These are phyloP conservation scores for Fusarium pilosicola DNA, from an alignment of 2,329 filamentous ascomycete genomes.

Conservation along the genomic window DNA sequence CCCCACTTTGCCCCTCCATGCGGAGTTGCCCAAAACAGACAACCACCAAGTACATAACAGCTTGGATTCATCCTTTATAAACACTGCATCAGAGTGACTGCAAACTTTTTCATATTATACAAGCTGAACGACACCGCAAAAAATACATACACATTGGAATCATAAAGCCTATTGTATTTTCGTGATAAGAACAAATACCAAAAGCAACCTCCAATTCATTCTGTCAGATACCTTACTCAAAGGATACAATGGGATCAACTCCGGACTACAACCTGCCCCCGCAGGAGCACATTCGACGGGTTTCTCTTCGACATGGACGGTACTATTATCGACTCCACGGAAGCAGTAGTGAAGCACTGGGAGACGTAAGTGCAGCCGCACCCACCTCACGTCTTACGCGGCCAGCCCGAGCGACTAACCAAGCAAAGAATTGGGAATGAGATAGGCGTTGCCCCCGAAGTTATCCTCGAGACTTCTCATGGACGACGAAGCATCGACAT, in stretches of 20 bases:
- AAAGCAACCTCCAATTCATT: background rate
- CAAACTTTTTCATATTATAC: conserved; percentile 1
- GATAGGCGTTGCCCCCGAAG: conserved; percentile 83
- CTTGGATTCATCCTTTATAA: conserved; percentile 8
- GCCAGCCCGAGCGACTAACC: background rate
- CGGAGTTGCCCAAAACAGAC: conserved; percentile 44
- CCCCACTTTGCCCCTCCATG: conserved; percentile 17
- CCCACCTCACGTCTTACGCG: background rate
- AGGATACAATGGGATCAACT: conserved; percentile 47
- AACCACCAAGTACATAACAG: conserved; percentile 5
- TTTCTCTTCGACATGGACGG: conserved; percentile 82
- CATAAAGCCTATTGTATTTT: background rate
- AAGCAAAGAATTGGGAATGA: conserved; percentile 76
- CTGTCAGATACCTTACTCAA: background rate
- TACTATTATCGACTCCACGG: conserved; percentile 84
- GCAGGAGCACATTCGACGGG: conserved; percentile 61
- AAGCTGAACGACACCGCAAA: background rate
- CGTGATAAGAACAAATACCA: background rate
- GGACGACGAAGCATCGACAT: conserved; percentile 90
- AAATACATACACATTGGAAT: background rate
- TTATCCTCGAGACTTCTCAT: conserved; percentile 91
- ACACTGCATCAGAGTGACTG: background rate
- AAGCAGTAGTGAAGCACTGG: conserved; percentile 83
- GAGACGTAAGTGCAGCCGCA: conserved; percentile 61
- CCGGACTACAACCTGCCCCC: conserved; percentile 56